A percentile compares a stretch with the other conserved stretches of the same genome.
Conservation (phyloP, 2,329 filamentous ascomycete species). For the Clarireedia monteithiana region DNA sequence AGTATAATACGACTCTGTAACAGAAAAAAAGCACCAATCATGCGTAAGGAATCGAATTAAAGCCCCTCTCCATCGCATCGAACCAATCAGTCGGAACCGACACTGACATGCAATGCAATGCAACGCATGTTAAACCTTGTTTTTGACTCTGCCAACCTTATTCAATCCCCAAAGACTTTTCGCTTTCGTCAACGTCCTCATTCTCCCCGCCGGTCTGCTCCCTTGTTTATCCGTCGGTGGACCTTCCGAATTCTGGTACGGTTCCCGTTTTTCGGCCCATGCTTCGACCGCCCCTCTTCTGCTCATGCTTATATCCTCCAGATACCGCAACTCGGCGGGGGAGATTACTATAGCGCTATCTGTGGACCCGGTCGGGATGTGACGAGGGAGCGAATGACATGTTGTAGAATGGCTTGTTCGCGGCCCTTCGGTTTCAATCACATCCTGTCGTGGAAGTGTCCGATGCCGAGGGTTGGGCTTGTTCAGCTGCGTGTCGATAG, state of each 20-base stretch:
- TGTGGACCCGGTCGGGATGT: conserved; percentile 5
- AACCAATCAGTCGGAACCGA: conserved; percentile 7
- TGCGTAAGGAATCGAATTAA: not conserved
- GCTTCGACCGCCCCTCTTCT: not conserved
- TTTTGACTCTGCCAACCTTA: conserved; percentile 1
- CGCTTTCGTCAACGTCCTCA: conserved; percentile 5
- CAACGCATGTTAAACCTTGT: not conserved
- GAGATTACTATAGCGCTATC: conserved; percentile 9
- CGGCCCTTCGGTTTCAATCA: not conserved
- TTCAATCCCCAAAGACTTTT: conserved; percentile 8
- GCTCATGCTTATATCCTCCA: not conserved
- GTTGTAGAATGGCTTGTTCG: conserved; percentile 1
- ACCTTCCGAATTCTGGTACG: not conserved
- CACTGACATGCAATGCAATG: conserved; percentile 1
- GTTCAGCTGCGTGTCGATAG: not conserved
- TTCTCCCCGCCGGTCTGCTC: not conserved
- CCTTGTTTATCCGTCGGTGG: conserved; percentile 4
- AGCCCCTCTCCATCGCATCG: not conserved
- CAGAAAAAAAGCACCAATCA: no score
- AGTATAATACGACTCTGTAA: no score
- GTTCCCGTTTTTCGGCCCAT: not conserved
- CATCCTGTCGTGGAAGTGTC: not conserved
- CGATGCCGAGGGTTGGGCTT: not conserved
- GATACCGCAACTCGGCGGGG: not conserved
- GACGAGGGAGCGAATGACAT: not conserved